Evolutionary conservation across 2,329 filamentous ascomycete species (phyloP).

Genomic region (Lecanoromycetidae sp.): DNA sequence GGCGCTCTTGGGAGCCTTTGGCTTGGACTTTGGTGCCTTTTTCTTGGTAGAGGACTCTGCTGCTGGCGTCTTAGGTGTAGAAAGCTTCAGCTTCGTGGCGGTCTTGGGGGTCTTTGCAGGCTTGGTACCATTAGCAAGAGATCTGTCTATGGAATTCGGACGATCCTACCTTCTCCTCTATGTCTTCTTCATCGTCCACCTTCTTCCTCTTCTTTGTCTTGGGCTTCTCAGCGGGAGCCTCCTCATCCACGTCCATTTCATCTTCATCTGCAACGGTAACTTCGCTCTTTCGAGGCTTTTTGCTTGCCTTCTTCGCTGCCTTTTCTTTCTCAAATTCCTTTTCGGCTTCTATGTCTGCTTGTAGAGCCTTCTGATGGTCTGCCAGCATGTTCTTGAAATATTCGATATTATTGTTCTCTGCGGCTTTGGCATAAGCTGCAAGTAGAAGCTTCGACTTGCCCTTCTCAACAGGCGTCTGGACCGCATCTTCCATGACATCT

Average conservation of each 20-base stretch:
- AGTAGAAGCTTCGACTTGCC: constrained; percentile 70
- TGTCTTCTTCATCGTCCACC: constrained; percentile 50
- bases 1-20: constrained; percentile 43
- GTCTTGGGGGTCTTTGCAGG: constrained; percentile 55
- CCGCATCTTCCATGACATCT: constrained; percentile 56
- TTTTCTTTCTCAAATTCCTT: constrained; percentile 55
- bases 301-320: constrained; percentile 47
- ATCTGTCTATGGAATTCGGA: neutral
- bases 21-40: constrained; percentile 45
- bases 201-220: constrained; percentile 76
- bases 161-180: constrained; percentile 52
- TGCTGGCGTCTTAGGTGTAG: constrained; percentile 46
- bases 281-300: constrained; percentile 30
- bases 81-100: constrained; percentile 39
- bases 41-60: constrained; percentile 35
- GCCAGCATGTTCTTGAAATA: constrained; percentile 72
- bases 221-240: constrained; percentile 39
- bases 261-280: constrained; percentile 32
- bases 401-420: constrained; percentile 62
- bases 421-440: constrained; percentile 67
- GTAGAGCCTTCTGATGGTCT: constrained; percentile 44
- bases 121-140: constrained; percentile 30
- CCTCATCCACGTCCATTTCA: constrained; percentile 45
- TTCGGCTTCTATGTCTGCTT: constrained; percentile 43
- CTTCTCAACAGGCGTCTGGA: constrained; percentile 54